Conservation (phyloP, 441 rosid genomes). For the Erysimum pusillum region DNA sequence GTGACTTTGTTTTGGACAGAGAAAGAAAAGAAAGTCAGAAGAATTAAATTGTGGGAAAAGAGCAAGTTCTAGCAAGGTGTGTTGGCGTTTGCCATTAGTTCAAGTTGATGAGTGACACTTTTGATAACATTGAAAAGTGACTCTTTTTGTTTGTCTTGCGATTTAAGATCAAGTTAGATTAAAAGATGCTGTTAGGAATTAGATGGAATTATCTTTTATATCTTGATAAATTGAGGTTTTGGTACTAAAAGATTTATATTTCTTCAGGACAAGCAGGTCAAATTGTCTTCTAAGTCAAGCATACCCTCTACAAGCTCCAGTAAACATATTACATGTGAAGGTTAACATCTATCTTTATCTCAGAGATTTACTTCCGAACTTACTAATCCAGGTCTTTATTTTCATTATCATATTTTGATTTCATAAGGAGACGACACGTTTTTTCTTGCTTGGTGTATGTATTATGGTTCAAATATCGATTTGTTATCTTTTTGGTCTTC, state of each 20-base stretch:
- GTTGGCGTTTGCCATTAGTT: slow-evolving; percentile 22
- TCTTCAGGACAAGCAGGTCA: slow-evolving; percentile 87
- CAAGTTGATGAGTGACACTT: not conserved
- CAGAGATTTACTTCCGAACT: not conserved
- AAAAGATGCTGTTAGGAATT: slow-evolving; percentile 35
- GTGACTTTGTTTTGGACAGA: slow-evolving; percentile 57
- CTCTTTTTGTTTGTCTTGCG: slow-evolving; percentile 13
- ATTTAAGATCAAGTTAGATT: slow-evolving; percentile 39
- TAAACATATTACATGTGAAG: slow-evolving; percentile 61
- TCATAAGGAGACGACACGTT: not conserved
- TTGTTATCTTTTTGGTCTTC: not conserved
- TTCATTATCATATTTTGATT: not conserved
- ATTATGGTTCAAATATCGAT: not conserved
- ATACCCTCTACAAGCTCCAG: slow-evolving; percentile 53
- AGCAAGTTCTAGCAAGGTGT: slow-evolving; percentile 73
- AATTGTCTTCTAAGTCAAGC: slow-evolving; percentile 64
- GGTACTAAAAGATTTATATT: slow-evolving; percentile 55
- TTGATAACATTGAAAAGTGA: not conserved
- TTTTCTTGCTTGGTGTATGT: not conserved
- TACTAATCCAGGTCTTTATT: slow-evolving; percentile 1
- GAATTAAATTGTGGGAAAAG: slow-evolving; percentile 72
- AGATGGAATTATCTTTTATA: slow-evolving; percentile 51
- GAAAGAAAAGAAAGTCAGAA: slow-evolving; percentile 90
- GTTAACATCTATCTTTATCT: slow-evolving; percentile 47
- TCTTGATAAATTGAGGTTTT: slow-evolving; percentile 51